Percentiles rank a stretch among this genome's conserved stretches.
phyloP scores from a whole-genome alignment of 2,329 filamentous ascomycete genomes.

The Diaporthe amygdali region DNA sequence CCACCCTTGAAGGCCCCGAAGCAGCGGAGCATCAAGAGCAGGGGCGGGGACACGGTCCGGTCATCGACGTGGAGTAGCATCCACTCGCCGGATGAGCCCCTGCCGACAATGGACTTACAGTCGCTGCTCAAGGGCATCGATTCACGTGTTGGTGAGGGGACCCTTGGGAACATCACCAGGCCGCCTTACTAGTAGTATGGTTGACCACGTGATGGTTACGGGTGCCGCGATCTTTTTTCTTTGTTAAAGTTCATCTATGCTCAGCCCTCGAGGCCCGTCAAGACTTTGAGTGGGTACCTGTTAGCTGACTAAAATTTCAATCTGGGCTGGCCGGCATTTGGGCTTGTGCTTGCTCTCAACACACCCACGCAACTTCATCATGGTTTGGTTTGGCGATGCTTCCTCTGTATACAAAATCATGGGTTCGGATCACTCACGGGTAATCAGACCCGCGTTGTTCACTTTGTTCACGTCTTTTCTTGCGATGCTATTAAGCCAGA shows the following conservation, averaged over 20 bases:
- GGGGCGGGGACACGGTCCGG: slow-evolving; percentile 45
- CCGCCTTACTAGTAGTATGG: slow-evolving; percentile 50
- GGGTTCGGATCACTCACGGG: not conserved
- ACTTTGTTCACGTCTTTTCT: not conserved
- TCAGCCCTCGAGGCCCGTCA: not conserved
- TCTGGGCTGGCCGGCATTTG: not conserved
- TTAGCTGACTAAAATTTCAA: not conserved
- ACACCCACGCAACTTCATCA: not conserved
- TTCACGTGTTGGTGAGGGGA: slow-evolving; percentile 50
- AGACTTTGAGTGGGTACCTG: too few species aligned
- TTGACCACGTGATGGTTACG: not conserved
- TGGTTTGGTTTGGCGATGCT: not conserved
- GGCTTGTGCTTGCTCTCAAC: not conserved
- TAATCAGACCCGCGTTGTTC: not conserved
- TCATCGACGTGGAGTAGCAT: slow-evolving; percentile 40
- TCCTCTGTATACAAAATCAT: not conserved
- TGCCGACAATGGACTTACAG: slow-evolving; percentile 50
- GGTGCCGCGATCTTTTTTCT: too few species aligned
- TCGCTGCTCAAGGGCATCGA: slow-evolving; percentile 57
- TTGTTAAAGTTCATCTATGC: not conserved
- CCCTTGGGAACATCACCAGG: slow-evolving; percentile 50
- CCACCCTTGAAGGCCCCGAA: slow-evolving; percentile 30
- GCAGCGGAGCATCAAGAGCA: slow-evolving; percentile 47
- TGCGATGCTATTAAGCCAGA: not conserved
- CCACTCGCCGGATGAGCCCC: slow-evolving; percentile 32